A percentile compares a stretch with the other conserved stretches of the same genome.
Evolutionary conservation across 129 eudicot genomes (phyloP).

Genomic region (Chrysanthemum lavandulifolium): DNA sequence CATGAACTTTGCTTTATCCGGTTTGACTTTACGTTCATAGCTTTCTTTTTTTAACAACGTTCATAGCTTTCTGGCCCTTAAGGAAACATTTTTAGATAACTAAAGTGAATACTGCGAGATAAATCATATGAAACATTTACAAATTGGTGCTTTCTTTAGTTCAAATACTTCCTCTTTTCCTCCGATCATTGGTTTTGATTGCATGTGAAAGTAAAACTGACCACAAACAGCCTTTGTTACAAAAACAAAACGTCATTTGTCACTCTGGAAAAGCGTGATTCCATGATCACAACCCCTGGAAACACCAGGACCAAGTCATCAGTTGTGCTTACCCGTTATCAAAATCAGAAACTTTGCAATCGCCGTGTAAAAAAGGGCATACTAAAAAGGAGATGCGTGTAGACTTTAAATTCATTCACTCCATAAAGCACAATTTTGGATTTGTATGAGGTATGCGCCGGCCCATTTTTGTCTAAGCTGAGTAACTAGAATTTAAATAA

Average conservation of each 20-base stretch:
- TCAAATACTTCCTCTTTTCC: not conserved
- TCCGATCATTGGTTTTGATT: not conserved
- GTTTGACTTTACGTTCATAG: too few relatives aligned
- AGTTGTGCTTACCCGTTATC: not conserved
- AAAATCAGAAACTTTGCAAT: not conserved
- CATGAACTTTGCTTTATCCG: too few relatives aligned
- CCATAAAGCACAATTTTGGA: conserved; percentile 20
- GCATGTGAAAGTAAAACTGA: not conserved
- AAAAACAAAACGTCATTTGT: not conserved
- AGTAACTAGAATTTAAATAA: not conserved
- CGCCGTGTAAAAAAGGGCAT: conserved; percentile 15
- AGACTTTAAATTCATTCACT: not conserved
- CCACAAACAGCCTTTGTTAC: too few relatives aligned
- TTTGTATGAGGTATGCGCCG: conserved; percentile 10
- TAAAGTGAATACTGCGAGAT: not conserved
- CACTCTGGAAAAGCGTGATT: not conserved
- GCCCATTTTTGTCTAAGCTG: conserved; percentile 1
- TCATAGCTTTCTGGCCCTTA: too few relatives aligned
- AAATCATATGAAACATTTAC: not conserved
- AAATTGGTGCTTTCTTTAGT: too few relatives aligned
- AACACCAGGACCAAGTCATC: not conserved
- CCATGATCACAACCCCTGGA: not conserved
- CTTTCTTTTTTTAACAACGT: too few relatives aligned
- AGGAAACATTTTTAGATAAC: not conserved
- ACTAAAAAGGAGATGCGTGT: not conserved